These are phyloP conservation scores for Xylaria intraflava DNA, from an alignment of 495 filamentous ascomycete species.

Conservation along the genomic window DNA sequence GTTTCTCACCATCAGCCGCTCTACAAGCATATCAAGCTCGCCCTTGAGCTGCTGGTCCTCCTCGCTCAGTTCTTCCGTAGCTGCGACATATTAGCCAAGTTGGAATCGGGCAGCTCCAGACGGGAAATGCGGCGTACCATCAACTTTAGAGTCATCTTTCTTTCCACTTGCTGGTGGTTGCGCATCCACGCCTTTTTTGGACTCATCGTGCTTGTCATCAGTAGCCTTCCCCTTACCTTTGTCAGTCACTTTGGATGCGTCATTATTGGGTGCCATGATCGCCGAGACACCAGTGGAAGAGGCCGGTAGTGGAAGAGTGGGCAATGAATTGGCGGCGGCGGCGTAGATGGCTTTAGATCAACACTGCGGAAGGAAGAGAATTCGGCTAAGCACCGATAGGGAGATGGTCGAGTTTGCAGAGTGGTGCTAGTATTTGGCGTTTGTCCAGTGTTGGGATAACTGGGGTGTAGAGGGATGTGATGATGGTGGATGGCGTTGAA, in stretches of 20 bases:
- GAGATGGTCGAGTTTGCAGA: not conserved
- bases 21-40: constrained; percentile 97
- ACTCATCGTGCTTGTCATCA: constrained; percentile 58
- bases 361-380: not conserved
- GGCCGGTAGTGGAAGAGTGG: not conserved
- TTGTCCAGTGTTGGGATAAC: not conserved
- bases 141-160: constrained; percentile 57
- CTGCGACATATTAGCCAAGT: constrained; percentile 27
- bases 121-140: constrained; percentile 30
- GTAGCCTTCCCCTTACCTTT: constrained; percentile 94
- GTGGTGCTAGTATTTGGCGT: too few relatives aligned
- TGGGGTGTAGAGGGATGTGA: not conserved
- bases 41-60: constrained; percentile 97
- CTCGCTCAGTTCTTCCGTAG: constrained; percentile 83
- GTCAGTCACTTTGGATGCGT: constrained; percentile 73
- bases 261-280: constrained; percentile 86
- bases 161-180: constrained; percentile 67
- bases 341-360: not conserved
- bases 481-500: not conserved
- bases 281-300: not conserved
- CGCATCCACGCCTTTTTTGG: constrained; percentile 57
- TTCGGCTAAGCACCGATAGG: not conserved
- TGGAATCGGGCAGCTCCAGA: constrained; percentile 1
- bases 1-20: constrained; percentile 73
- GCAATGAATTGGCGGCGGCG: not conserved